These are phyloP conservation scores for Neopestalotiopsis clavispora DNA, from an alignment of 2,329 filamentous ascomycete genomes.

Conservation along the genomic window DNA sequence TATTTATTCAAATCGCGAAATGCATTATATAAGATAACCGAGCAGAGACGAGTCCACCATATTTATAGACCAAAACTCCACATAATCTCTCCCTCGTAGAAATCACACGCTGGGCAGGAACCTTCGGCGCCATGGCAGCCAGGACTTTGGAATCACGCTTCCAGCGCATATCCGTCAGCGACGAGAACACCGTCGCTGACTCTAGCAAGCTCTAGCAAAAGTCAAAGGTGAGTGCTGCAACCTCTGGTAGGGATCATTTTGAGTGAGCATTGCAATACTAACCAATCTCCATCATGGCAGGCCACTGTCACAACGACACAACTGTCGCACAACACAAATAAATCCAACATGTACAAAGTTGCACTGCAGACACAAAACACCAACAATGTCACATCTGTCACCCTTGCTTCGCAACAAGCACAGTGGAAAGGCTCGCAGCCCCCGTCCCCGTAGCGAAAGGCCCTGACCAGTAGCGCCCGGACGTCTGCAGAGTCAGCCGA, in stretches of 20 bases:
- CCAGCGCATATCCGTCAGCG: slow-evolving; percentile 86
- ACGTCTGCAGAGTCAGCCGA: slow-evolving; percentile 53
- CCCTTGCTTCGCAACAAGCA: slow-evolving; percentile 69
- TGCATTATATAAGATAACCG: neutral
- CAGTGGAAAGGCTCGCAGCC: slow-evolving; percentile 54
- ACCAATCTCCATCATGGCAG: slow-evolving; percentile 33
- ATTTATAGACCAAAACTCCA: neutral
- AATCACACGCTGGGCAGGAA: neutral
- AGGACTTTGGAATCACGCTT: slow-evolving; percentile 84
- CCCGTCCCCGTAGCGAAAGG: slow-evolving; percentile 58
- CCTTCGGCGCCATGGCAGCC: slow-evolving; percentile 64
- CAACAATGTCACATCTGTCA: slow-evolving; percentile 69
- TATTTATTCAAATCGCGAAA: neutral
- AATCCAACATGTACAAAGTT: slow-evolving; percentile 85
- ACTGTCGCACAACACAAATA: slow-evolving; percentile 58
- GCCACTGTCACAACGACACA: slow-evolving; percentile 49
- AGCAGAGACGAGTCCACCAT: neutral
- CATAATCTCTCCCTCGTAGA: neutral
- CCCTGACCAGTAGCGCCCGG: slow-evolving; percentile 43
- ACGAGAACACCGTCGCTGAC: slow-evolving; percentile 76
- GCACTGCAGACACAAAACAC: slow-evolving; percentile 79
- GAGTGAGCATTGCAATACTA: slow-evolving; percentile 28
- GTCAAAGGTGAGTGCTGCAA: slow-evolving; percentile 68
- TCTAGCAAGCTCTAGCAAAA: slow-evolving; percentile 67
- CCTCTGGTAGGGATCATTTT: slow-evolving; percentile 36